Evolutionary conservation across 2,329 filamentous ascomycete genomes (phyloP), one percentile per base, ranked within the genome.

Genomic region (Phialocephala subalpina): DNA sequence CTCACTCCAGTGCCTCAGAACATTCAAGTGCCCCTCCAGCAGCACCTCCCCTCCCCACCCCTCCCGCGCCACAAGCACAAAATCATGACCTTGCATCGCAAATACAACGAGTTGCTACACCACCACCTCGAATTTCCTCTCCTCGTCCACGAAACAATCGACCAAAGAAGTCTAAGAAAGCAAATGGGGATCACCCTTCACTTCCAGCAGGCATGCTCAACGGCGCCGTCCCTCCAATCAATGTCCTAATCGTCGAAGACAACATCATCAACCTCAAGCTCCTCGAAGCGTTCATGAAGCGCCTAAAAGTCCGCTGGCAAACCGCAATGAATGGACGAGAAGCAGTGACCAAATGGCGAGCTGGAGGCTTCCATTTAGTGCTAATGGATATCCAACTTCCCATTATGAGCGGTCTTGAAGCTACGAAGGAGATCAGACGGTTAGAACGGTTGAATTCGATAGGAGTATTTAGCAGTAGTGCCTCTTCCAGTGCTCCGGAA

Each of bases 321-420:
- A 97, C 93, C n/a, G 96, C 96, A 42, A 93, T 97, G 85, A 97
- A 98, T 77, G 96, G 96, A 27, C 89, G 90, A 69, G 95, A 97
- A 70, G 96, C 96, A 1, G 94, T 98, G 33, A 90, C 87, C 67
- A 97, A 97, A 80, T 99, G 96, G 95, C 90, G 92, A 63, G 86
- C 86, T 4, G 96, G 96, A 40, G 96, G 96, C 0, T 98, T 97
- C 76, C 96, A 99, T 80, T 81, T 99, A 70, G 96, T 99, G 18
- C 83, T 99, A 62, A 99, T 99, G 96, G 96, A 99, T 77, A 98
- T 99, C 71, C 96, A 98, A 77, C 84, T 99, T 64, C 96, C 96
- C 4, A 90, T 97, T 74, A 97, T 99, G 94, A 97, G 91, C 72
- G 96, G 96, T 0, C 82, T 99, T 35, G 93, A 97, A 68, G 96